Evolutionary conservation across 1,284 basidiomycete genomes (phyloP).

Genomic region (Leccinum solheimii): DNA sequence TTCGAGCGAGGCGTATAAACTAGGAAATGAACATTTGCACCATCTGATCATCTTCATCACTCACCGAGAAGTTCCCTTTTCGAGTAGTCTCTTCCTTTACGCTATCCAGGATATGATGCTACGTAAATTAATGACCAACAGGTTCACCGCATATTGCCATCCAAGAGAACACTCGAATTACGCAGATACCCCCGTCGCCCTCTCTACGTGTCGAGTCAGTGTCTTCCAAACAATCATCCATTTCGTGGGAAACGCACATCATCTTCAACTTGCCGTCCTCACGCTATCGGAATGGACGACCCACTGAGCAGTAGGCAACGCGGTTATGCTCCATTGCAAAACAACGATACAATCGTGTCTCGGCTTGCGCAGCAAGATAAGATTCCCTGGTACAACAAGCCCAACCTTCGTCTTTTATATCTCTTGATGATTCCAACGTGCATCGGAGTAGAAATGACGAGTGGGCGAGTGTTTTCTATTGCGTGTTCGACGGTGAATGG

Average conservation of each 20-base stretch:
- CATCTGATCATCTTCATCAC: background rate
- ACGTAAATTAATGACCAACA: background rate
- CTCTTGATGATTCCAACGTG: conserved; percentile 57
- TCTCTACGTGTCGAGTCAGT: background rate
- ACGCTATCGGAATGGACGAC: conserved; percentile 7
- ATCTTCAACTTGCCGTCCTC: background rate
- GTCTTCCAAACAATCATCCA: background rate
- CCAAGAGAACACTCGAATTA: background rate
- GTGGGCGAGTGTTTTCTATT: conserved; percentile 47
- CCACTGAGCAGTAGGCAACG: background rate
- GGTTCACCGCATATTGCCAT: background rate
- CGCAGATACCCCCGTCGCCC: background rate
- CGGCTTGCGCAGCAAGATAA: conserved; percentile 45
- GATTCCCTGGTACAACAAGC: conserved; percentile 57
- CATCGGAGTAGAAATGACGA: conserved; percentile 63
- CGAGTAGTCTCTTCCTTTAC: background rate
- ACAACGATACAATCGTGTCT: conserved; percentile 42
- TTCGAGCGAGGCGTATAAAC: background rate
- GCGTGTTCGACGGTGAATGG: background rate
- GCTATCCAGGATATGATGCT: background rate
- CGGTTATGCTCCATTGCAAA: background rate
- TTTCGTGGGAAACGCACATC: background rate
- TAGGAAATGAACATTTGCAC: background rate
- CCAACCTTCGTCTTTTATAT: conserved; percentile 36
- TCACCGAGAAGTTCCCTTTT: background rate